Base-by-base conservation (phyloP, 495 filamentous ascomycete genomes). In the Daldinia grandis region DNA sequence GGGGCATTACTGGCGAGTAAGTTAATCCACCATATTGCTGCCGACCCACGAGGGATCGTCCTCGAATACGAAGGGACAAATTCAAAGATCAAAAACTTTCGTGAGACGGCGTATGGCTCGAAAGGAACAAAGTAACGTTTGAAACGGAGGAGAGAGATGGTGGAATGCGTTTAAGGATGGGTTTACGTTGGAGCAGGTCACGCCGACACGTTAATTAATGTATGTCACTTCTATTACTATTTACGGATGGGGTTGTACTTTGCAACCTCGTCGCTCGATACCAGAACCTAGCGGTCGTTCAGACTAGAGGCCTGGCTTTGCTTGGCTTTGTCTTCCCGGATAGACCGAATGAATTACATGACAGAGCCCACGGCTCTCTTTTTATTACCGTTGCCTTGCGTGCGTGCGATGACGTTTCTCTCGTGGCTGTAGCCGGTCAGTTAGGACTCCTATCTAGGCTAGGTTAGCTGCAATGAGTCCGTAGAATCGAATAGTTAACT, bases 301-400 rank as follows among this genome's bases (percentile, higher is more conserved):
- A 25, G 38, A 33, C 65, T 28, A 9, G 38, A 12, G n/a, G 37
- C 25, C 28, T 24, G 24, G 35, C 14, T 15, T 49, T 31, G 6
- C 9, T 49, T 31, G 6, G 25, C 7, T 51, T n/a, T 5, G 50
- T 15, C 27, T 56, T 56, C 40, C 50, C 30, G 35, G 38, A 44
- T 10, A 42, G 54, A 68, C 33, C 59, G 53, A 68, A 68, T 44
- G 66, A 68, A 68, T 68, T 56, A 27, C 42, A 50, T 24, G 66
- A 63, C 28, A 38, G 10, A 28, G 27, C 1, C 19, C 3, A 56
- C 17, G 7, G 27, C 51, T 31, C 25, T 44, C 42, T 10, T 44
- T 38, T 47, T 9, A 24, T 12, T 47, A 47, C 24, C 9, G 19
- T 24, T 24, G 42, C 42, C 8, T 47, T 24, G 7, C 7, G 38